These are phyloP conservation scores for Stagonosporopsis cucurbitacearum DNA, from an alignment of 2,329 filamentous ascomycete genomes.

Conservation along the genomic window DNA sequence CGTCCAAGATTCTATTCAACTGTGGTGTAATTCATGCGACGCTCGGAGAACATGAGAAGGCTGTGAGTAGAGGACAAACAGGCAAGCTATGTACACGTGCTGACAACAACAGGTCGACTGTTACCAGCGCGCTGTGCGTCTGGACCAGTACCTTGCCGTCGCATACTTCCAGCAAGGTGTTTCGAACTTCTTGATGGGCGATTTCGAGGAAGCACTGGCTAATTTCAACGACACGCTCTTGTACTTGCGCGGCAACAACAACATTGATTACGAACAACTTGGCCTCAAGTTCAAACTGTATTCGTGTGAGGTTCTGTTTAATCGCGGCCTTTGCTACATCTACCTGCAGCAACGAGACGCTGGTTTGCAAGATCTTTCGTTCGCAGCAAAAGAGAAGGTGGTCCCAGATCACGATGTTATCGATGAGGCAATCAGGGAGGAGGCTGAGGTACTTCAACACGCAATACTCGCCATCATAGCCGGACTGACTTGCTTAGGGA, in stretches of 20 bases:
- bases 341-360: slow-evolving; percentile 91
- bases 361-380: slow-evolving; percentile 88
- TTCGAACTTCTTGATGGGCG: slow-evolving; percentile 94
- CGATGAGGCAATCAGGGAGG: slow-evolving; percentile 91
- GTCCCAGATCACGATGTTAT: slow-evolving; percentile 97
- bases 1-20: slow-evolving; percentile 98
- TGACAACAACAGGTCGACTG: slow-evolving; percentile 75
- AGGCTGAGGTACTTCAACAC: slow-evolving; percentile 74
- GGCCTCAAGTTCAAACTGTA: slow-evolving; percentile 95
- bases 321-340: slow-evolving; percentile 95
- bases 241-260: slow-evolving; percentile 92
- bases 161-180: slow-evolving; percentile 99
- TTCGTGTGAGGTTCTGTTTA: slow-evolving; percentile 97
- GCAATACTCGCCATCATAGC: not conserved
- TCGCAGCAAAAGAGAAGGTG: slow-evolving; percentile 93
- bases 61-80: slow-evolving; percentile 64
- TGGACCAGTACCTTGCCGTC: slow-evolving; percentile 95
- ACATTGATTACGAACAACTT: slow-evolving; percentile 97
- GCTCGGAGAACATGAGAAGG: slow-evolving; percentile 92
- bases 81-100: slow-evolving; percentile 18
- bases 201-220: slow-evolving; percentile 95
- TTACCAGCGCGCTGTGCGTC: slow-evolving; percentile 87
- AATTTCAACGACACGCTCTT: slow-evolving; percentile 98
- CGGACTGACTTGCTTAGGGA: slow-evolving; percentile 63
- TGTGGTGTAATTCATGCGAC: slow-evolving; percentile 98